Conservation (phyloP, 345 rosid species). For the Boechera stricta region DNA sequence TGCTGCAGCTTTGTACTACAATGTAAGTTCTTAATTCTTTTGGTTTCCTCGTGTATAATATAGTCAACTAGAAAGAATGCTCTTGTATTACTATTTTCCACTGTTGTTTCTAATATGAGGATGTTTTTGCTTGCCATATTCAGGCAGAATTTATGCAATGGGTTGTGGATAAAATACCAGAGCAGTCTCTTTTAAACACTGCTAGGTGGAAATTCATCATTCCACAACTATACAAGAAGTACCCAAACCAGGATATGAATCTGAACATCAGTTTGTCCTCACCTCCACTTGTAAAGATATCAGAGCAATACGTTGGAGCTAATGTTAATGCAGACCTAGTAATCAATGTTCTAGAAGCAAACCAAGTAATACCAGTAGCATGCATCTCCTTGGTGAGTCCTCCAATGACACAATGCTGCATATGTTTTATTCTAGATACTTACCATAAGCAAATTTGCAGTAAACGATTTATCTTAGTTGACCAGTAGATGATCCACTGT, state of each 20-base stretch:
- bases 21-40: constrained; percentile 62
- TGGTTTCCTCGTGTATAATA: not conserved
- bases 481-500: constrained; percentile 1
- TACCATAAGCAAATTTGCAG: not conserved
- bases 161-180: constrained; percentile 89
- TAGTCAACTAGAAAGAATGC: not conserved
- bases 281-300: constrained; percentile 73
- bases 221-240: constrained; percentile 90
- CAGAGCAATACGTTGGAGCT: constrained; percentile 71
- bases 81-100: not conserved
- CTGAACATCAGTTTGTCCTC: constrained; percentile 81
- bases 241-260: constrained; percentile 88
- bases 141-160: constrained; percentile 95
- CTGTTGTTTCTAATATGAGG: constrained; percentile 28
- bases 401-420: not conserved
- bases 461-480: constrained; percentile 1
- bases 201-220: constrained; percentile 89
- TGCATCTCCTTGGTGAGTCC: constrained; percentile 86
- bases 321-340: constrained; percentile 70
- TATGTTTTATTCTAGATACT: not conserved
- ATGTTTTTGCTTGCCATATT: constrained; percentile 35
- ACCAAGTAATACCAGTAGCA: constrained; percentile 81
- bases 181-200: constrained; percentile 85
- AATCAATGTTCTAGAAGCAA: constrained; percentile 72
- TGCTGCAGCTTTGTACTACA: constrained; percentile 83